Conservation (phyloP, 768 basidiomycete species). For the Leccinum broughii region DNA sequence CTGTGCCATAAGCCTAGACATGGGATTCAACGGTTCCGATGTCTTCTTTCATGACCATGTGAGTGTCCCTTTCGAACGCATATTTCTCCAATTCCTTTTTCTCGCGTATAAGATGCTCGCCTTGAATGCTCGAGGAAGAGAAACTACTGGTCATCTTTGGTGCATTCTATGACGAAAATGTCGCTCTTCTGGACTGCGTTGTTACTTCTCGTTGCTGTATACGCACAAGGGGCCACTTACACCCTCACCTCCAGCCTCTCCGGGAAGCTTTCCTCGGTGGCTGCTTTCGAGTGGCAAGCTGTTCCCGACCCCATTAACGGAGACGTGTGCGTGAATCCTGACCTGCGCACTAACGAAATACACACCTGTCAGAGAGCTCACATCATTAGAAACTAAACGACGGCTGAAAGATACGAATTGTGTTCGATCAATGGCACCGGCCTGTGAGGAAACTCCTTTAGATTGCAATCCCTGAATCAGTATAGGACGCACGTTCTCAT, state of each 20-base stretch:
- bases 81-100: not conserved
- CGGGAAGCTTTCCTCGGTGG: constrained; percentile 49
- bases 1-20: not conserved
- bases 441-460: constrained; percentile 35
- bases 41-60: not conserved
- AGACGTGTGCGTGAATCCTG: constrained; percentile 16
- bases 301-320: constrained; percentile 35
- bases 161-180: not conserved
- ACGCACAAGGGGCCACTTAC: constrained; percentile 5
- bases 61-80: not conserved
- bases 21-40: not conserved
- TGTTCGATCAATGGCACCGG: constrained; percentile 49
- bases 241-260: constrained; percentile 42
- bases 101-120: not conserved
- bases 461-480: constrained; percentile 27
- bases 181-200: not conserved
- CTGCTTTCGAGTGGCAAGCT: constrained; percentile 28
- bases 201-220: not conserved
- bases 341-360: not conserved
- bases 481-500: constrained; percentile 36
- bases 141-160: not conserved
- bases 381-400: constrained; percentile 41
- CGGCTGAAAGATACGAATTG: constrained; percentile 53
- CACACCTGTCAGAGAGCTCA: not conserved
- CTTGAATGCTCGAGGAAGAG: not conserved